phyloP scores from a whole-genome alignment of 2,329 filamentous ascomycete species.

The Microdochium paspali region DNA sequence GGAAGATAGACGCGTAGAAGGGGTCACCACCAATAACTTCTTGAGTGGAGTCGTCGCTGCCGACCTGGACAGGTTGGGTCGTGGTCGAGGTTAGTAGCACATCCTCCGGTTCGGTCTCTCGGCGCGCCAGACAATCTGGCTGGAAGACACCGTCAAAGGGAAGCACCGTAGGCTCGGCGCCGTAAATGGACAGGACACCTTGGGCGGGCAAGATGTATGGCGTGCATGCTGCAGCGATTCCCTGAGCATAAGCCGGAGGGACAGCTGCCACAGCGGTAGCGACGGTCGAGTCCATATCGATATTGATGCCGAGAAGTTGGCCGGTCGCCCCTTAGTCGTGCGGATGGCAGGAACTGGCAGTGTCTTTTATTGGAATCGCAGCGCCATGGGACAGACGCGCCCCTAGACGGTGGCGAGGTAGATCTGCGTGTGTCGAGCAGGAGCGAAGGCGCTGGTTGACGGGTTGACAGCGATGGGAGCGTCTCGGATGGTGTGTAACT shows the following conservation, averaged over 20 bases:
- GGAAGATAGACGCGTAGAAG: conserved; percentile 89
- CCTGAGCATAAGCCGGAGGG: neutral
- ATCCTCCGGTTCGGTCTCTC: neutral
- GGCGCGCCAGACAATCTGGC: neutral
- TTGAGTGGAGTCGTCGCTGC: neutral
- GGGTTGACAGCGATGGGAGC: no score
- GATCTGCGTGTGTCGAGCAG: neutral
- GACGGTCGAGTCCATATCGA: neutral
- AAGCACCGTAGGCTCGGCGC: neutral
- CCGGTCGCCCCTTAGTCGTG: neutral
- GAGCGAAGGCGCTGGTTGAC: no score
- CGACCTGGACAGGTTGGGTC: neutral
- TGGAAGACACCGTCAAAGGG: neutral
- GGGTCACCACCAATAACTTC: conserved; percentile 68
- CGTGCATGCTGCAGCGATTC: neutral
- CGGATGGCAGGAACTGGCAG: neutral
- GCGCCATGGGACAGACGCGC: neutral
- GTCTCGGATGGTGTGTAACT: no score
- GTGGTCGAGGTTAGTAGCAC: neutral
- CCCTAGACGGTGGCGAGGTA: neutral
- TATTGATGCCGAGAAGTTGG: neutral
- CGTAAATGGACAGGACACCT: neutral
- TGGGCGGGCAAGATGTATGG: neutral
- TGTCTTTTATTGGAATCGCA: neutral
- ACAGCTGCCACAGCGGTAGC: neutral